A percentile compares a stretch with the other conserved stretches of the same genome.
Conservation (phyloP, 2,329 filamentous ascomycete species). For the Colletotrichum sp. region DNA sequence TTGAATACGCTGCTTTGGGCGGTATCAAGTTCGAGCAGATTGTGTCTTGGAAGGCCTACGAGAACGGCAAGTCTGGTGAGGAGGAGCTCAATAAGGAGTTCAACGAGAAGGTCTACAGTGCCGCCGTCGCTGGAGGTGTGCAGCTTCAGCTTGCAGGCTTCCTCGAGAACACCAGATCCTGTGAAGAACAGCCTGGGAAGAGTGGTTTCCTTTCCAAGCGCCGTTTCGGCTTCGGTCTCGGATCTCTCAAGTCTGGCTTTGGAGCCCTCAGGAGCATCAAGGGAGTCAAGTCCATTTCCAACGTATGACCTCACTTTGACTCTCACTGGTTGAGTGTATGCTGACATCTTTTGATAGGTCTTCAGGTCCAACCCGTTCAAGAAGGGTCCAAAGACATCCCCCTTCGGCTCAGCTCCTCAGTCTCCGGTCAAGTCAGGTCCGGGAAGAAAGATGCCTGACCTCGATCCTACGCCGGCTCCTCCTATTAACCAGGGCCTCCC, state of each 20-base stretch:
- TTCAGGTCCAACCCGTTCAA: not conserved
- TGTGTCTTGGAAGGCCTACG: not conserved
- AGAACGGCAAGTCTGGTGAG: not conserved
- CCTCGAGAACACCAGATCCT: too few relatives aligned
- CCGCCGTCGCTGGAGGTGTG: not conserved
- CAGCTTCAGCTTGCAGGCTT: not conserved
- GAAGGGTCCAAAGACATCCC: not conserved
- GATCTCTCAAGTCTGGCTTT: not conserved
- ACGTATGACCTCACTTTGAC: not conserved
- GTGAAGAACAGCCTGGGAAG: not conserved
- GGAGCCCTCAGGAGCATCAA: not conserved
- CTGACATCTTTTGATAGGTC: not conserved
- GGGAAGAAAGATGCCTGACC: not conserved
- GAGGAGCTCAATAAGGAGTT: not conserved
- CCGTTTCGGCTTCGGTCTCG: not conserved
- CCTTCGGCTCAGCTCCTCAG: not conserved
- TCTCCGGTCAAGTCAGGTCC: not conserved
- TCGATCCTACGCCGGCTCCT: not conserved
- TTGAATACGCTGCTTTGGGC: not conserved
- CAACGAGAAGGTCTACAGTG: not conserved
- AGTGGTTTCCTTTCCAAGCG: fast-evolving
- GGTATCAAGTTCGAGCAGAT: slow-evolving; percentile 1
- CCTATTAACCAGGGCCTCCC: not conserved
- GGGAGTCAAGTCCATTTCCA: not conserved
- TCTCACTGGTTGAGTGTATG: not conserved